Evolutionary conservation across 2,329 filamentous ascomycete species (phyloP).

Genomic region (Pseudofabraea citricarpa): DNA sequence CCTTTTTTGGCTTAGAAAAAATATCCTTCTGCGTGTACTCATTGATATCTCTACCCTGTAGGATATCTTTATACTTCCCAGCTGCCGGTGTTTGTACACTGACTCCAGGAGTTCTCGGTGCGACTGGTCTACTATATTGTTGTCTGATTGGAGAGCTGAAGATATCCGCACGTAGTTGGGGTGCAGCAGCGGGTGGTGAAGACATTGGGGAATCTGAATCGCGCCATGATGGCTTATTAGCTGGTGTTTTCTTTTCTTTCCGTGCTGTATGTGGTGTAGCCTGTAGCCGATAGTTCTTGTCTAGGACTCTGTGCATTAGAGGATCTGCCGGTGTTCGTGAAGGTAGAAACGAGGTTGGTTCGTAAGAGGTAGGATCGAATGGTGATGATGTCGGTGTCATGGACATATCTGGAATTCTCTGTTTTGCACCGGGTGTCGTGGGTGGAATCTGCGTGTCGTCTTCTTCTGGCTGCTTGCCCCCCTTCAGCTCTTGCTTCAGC

Average conservation of each 20-base stretch:
- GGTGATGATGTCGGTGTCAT: conserved; percentile 58
- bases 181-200: conserved; percentile 73
- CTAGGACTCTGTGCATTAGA: conserved; percentile 83
- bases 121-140: conserved; percentile 26
- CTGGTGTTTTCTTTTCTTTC: conserved; percentile 31
- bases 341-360: conserved; percentile 27
- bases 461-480: conserved; percentile 32
- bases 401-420: conserved; percentile 55
- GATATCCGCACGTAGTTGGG: conserved; percentile 77
- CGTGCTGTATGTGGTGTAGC: conserved; percentile 72
- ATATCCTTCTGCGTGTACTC: conserved; percentile 18
- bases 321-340: conserved; percentile 55
- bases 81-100: conserved; percentile 76
- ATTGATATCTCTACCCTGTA: conserved; percentile 17
- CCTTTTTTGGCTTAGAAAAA: conserved; percentile 25
- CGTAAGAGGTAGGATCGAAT: conserved; percentile 42
- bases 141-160: conserved; percentile 70
- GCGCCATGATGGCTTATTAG: conserved; percentile 26
- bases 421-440: conserved; percentile 29
- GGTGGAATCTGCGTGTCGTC: conserved; percentile 33
- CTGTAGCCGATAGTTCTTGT: conserved; percentile 92
- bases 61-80: conserved; percentile 45
- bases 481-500: conserved; percentile 61
- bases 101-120: conserved; percentile 71
- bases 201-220: conserved; percentile 43